Conservation (phyloP, 1,284 basidiomycete species). For the Pyrrhoderma lamaoense region DNA sequence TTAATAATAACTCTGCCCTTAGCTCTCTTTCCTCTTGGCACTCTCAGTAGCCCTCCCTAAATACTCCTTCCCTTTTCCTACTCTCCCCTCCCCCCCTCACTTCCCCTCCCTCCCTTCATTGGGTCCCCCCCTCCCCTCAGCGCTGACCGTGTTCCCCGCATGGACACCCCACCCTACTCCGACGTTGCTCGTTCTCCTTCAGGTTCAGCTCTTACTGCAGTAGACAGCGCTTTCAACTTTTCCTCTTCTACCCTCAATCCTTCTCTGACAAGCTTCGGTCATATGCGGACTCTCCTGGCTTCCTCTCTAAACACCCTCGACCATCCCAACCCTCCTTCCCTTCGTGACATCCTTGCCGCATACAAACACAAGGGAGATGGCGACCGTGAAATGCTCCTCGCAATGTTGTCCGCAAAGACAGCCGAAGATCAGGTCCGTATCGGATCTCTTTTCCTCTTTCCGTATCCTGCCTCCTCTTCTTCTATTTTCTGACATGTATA, state of each 20-base stretch:
- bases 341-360: conserved; percentile 78
- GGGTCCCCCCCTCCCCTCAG: neutral
- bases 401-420: conserved; percentile 83
- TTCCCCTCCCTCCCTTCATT: neutral
- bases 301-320: conserved; percentile 42
- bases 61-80: neutral
- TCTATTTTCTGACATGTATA: too few relatives aligned
- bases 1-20: too few relatives aligned
- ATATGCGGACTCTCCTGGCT: conserved; percentile 31
- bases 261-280: neutral
- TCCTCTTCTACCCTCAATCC: neutral
- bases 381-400: conserved; percentile 81
- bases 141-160: conserved; percentile 17
- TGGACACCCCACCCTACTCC: conserved; percentile 24
- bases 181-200: conserved; percentile 20
- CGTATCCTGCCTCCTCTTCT: too few relatives aligned
- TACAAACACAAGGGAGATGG: conserved; percentile 80
- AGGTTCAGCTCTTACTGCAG: conserved; percentile 20
- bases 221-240: neutral
- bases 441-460: neutral
- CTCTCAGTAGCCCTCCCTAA: too few relatives aligned
- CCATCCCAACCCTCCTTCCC: conserved; percentile 62
- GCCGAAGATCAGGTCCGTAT: conserved; percentile 75
- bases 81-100: neutral
- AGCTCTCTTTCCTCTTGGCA: too few relatives aligned